A percentile compares a stretch with the other conserved stretches of the same genome.
Evolutionary conservation across 2,329 filamentous ascomycete species (phyloP).

Genomic region (Colletotrichum higginsianum): DNA sequence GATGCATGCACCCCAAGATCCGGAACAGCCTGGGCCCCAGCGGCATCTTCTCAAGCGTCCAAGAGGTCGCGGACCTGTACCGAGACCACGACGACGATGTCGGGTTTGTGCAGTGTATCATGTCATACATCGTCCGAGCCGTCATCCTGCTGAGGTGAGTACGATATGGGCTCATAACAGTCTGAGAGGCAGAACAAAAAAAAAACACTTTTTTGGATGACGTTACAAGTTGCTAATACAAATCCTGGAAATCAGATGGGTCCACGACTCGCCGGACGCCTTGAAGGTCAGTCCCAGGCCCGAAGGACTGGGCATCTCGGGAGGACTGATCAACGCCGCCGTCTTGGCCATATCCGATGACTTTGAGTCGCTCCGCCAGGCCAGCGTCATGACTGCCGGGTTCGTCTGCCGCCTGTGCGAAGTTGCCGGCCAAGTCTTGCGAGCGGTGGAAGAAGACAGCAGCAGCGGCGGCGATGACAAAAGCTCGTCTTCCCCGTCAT

Average conservation of each 20-base stretch:
- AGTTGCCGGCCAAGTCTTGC: slow-evolving; percentile 7
- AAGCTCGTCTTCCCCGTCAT: background rate
- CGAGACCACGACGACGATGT: slow-evolving; percentile 13
- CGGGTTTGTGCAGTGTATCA: slow-evolving; percentile 13
- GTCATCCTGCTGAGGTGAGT: slow-evolving; percentile 6
- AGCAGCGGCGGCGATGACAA: background rate
- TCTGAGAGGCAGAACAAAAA: background rate
- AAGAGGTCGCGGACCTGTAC: slow-evolving; percentile 14
- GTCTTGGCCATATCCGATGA: slow-evolving; percentile 8
- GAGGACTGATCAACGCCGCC: slow-evolving; percentile 8
- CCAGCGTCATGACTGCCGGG: slow-evolving; percentile 6
- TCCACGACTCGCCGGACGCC: slow-evolving; percentile 7
- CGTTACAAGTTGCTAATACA: background rate
- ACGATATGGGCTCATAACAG: background rate
- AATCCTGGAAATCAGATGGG: slow-evolving; percentile 6
- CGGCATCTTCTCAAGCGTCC: slow-evolving; percentile 11
- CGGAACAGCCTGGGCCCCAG: slow-evolving; percentile 10
- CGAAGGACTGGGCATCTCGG: slow-evolving; percentile 17
- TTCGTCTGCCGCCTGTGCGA: slow-evolving; percentile 12
- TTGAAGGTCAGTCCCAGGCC: background rate
- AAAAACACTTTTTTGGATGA: background rate
- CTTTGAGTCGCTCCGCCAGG: slow-evolving; percentile 11
- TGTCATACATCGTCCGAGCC: slow-evolving; percentile 9
- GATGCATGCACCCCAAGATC: slow-evolving; percentile 13
- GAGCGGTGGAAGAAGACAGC: background rate